Evolutionary conservation across 2,329 filamentous ascomycete species (phyloP), one percentile per base, ranked within the genome.

Genomic region (Trichoderma harzianum): DNA sequence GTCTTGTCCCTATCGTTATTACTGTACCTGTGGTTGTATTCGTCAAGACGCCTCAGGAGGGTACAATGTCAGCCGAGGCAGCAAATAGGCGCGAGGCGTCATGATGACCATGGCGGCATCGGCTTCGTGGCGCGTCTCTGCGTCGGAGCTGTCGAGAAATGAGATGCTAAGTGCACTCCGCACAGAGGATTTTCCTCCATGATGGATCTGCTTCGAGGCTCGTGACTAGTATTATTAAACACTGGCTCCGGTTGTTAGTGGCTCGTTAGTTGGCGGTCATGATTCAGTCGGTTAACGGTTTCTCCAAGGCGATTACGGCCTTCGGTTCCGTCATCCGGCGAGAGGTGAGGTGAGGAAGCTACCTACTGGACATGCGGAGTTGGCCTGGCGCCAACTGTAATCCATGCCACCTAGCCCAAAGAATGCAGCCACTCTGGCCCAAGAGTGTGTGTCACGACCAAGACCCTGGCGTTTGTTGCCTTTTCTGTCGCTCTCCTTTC

Each of bases 261-360:
- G 28, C 39, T 32, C 55, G 36, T 14, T 69, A 69, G 65, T 47
- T 24, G 30, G 32, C 18, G 36, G 36, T 8, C 65, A 47, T 69
- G 55, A 61, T 47, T 69, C 65, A 69, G 28, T 60, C 55, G 24
- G 65, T 16, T 60, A 68, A 12, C 18, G 6, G 24, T 28, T 30
- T 30, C 18, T 14, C 11, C 8, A n/a, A 36, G 58, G 39, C 55
- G 58, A 26, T 51, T 51, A 12, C 36, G 65, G 36, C 57, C 60
- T 62, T 69, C 39, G 67, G 67, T 62, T 69, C 57, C 12, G 16
- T 7, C 57, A 69, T 62, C 67, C 67, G 67, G 67, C 57, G 21
- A 16, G 57, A 34, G 30, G 57, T 60, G 57, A 60, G 57, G 57
- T 53, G 67, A 69, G 57, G 67, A 21, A 69, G 57, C 66, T 32